These are phyloP conservation scores for Naganishia cerealis DNA, from an alignment of 1,284 basidiomycete genomes.

Conservation along the genomic window DNA sequence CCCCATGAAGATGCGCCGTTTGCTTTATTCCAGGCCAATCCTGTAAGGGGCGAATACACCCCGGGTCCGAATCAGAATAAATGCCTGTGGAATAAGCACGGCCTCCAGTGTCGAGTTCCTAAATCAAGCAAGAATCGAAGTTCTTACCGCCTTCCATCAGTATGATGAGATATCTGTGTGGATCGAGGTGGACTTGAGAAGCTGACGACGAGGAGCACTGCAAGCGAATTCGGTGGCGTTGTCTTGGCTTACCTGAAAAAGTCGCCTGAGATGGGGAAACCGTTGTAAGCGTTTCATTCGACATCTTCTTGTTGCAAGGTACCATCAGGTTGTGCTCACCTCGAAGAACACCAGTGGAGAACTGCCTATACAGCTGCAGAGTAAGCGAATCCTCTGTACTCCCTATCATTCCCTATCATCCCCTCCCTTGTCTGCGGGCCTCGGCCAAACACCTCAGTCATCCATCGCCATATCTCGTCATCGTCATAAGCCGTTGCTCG, in stretches of 20 bases:
- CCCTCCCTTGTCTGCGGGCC: background rate
- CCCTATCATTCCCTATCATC: background rate
- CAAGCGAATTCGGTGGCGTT: background rate
- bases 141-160: slow-evolving; percentile 27
- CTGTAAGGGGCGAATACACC: slow-evolving; percentile 20
- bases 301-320: too few species aligned
- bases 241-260: slow-evolving; percentile 10
- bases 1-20: background rate
- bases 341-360: slow-evolving; percentile 4
- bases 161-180: slow-evolving; percentile 20
- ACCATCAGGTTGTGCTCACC: slow-evolving; percentile 3
- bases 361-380: background rate
- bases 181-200: too few species aligned
- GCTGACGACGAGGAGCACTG: too few species aligned
- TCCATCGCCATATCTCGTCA: slow-evolving; percentile 16
- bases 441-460: slow-evolving; percentile 3
- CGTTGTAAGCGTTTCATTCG: too few species aligned
- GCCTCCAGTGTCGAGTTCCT: background rate
- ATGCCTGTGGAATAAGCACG: background rate
- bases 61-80: slow-evolving; percentile 30
- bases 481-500: background rate
- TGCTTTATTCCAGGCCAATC: slow-evolving; percentile 24
- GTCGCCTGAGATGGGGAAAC: background rate
- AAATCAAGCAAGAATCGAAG: background rate
- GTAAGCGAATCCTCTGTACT: background rate